Base-by-base conservation (phyloP, 1,284 basidiomycete species). In the Inonotus obliquus region DNA sequence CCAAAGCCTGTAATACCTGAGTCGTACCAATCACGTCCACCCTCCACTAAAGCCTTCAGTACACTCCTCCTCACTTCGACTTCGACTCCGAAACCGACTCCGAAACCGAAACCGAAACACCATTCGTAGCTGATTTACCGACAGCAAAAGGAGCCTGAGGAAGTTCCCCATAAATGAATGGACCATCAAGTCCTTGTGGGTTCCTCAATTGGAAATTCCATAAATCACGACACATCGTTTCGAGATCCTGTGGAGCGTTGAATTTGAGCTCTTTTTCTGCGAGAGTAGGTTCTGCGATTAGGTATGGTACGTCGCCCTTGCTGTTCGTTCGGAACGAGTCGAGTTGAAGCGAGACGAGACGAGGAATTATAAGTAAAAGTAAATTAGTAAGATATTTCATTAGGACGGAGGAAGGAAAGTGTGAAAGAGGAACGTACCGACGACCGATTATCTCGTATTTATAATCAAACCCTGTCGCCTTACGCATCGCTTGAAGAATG, bases 211-310 rank as follows among this genome's bases (percentile, higher is more conserved):
- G 92, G 90, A 92, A 96, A 76, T 93, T 94, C 93, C 94, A 96
- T 63, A 95, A 77, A 74, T 97, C 94, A 67, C 81, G 79, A 75
- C 95, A 97, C 93, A 97, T 97, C 63, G 87, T 86, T 67, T 94
- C 88, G 57, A 98, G 81, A 69, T 87, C 81, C 69, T 86, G 81
- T 44, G 83, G 81, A 17, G 96, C 96, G 67, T 87, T 85, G 83
- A 99, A 99, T 19, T 94, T 94, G 45, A 99, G 87, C 74, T 99
- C 97, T 73, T 88, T 88, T 78, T 96, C 87, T 0, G 97, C 97
- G 27, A 98, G 81, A 2, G 87, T 68, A 0, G 97, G 96, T 74
- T 99, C 91, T 7, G 96, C 97, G 13, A 96, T 98, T 47, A 99
- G 81, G 73, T 98, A 95, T 0, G 97, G 96, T 0, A 99, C 97